A percentile compares a stretch with the other conserved stretches of the same genome.
phyloP scores from a whole-genome alignment of 371 early-diverging fungal species.

The Capillidium heterosporum region DNA sequence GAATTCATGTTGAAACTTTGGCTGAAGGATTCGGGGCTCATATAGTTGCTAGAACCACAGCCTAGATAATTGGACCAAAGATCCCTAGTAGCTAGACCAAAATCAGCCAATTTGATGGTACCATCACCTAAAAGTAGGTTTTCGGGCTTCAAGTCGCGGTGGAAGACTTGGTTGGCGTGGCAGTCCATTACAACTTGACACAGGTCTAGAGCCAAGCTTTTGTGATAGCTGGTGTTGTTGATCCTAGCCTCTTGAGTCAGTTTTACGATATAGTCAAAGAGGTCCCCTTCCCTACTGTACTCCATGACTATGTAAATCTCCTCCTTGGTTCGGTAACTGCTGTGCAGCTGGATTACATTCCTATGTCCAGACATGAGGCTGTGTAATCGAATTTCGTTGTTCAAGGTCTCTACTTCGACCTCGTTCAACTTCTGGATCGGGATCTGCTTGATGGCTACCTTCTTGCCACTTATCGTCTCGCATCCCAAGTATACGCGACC shows the following conservation, averaged over 20 bases:
- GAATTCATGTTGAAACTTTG: not conserved
- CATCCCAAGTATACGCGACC: constrained; percentile 18
- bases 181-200: constrained; percentile 33
- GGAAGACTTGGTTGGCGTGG: constrained; percentile 34
- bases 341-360: not conserved
- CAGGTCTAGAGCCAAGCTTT: constrained; percentile 17
- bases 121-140: constrained; percentile 20
- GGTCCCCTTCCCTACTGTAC: constrained; percentile 37
- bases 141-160: constrained; percentile 57
- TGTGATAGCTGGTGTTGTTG: not conserved
- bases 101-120: constrained; percentile 71
- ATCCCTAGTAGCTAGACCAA: constrained; percentile 78
- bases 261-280: constrained; percentile 15
- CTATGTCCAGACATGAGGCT: not conserved
- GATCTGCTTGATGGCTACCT: constrained; percentile 52
- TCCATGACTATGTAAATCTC: constrained; percentile 33
- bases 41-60: constrained; percentile 82
- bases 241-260: not conserved
- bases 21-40: constrained; percentile 46
- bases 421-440: not conserved
- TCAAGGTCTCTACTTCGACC: not conserved
- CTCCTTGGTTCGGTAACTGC: not conserved
- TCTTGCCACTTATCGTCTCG: constrained; percentile 32
- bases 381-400: not conserved
- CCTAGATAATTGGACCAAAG: constrained; percentile 57